These are phyloP conservation scores for Rosa chinensis DNA, from an alignment of 306 rosid genomes.

Conservation along the genomic window DNA sequence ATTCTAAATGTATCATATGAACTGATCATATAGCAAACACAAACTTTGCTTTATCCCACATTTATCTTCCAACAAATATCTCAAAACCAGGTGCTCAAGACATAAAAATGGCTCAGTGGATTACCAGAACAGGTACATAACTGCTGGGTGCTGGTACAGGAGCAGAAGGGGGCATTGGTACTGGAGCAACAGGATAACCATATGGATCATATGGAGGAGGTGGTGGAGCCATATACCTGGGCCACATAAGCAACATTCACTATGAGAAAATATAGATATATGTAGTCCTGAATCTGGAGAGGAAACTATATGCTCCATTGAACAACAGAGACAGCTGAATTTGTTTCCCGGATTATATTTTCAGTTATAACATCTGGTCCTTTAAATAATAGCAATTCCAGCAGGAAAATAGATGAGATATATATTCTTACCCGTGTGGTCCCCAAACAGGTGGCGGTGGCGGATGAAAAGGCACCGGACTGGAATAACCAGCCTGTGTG, in stretches of 20 bases:
- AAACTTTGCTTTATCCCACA: neutral
- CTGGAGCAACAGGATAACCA: slow-evolving; percentile 89
- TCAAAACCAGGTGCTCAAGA: neutral
- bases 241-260: slow-evolving; percentile 29
- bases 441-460: slow-evolving; percentile 93
- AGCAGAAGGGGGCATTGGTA: slow-evolving; percentile 76
- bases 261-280: neutral
- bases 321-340: neutral
- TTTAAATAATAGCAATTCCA: neutral
- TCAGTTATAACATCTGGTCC: neutral
- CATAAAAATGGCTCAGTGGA: neutral
- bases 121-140: slow-evolving; percentile 90
- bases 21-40: neutral
- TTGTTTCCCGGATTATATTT: neutral
- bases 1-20: neutral
- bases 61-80: neutral
- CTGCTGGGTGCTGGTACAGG: slow-evolving; percentile 87
- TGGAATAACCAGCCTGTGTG: slow-evolving; percentile 68
- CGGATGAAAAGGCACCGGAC: slow-evolving; percentile 86
- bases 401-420: neutral
- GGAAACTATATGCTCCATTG: neutral
- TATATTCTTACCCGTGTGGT: slow-evolving; percentile 66
- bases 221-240: slow-evolving; percentile 94
- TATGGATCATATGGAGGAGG: slow-evolving; percentile 96
- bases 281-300: neutral